Evolutionary conservation across 2,329 filamentous ascomycete genomes (phyloP).

Genomic region (Talaromyces piceae): DNA sequence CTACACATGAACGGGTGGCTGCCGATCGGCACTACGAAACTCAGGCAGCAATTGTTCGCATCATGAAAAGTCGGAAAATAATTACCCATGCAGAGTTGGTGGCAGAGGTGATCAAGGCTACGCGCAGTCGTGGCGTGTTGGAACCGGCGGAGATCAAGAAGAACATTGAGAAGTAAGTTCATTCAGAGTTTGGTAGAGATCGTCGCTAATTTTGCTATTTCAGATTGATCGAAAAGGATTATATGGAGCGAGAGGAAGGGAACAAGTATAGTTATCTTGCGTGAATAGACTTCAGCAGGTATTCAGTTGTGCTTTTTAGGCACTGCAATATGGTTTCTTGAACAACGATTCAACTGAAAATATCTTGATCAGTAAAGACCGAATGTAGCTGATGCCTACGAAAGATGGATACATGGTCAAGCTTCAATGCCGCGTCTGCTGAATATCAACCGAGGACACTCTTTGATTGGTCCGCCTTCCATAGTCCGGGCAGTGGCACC

Average conservation of each 20-base stretch:
- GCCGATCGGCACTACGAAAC: constrained; percentile 93
- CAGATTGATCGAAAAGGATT: constrained; percentile 87
- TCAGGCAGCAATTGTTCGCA: constrained; percentile 90
- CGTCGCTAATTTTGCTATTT: constrained; percentile 8
- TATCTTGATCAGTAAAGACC: no score
- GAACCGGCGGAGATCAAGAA: constrained; percentile 86
- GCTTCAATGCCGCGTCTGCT: no score
- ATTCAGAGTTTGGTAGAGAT: not conserved
- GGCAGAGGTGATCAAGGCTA: constrained; percentile 85
- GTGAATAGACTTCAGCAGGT: not conserved
- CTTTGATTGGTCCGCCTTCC: no score
- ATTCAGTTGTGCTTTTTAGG: not conserved
- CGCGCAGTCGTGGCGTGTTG: constrained; percentile 75
- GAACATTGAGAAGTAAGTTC: constrained; percentile 82
- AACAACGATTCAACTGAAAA: no score
- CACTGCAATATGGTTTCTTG: no score
- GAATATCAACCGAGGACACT: no score
- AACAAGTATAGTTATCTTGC: constrained; percentile 65
- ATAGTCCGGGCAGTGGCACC: no score
- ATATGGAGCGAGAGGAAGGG: constrained; percentile 70
- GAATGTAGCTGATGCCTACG: no score
- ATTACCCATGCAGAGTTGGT: constrained; percentile 84
- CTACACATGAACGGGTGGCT: constrained; percentile 81
- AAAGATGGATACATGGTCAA: no score
- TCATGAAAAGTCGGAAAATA: constrained; percentile 89